Conservation (phyloP, 495 filamentous ascomycete genomes). For the Parathielavia hyrcaniae region DNA sequence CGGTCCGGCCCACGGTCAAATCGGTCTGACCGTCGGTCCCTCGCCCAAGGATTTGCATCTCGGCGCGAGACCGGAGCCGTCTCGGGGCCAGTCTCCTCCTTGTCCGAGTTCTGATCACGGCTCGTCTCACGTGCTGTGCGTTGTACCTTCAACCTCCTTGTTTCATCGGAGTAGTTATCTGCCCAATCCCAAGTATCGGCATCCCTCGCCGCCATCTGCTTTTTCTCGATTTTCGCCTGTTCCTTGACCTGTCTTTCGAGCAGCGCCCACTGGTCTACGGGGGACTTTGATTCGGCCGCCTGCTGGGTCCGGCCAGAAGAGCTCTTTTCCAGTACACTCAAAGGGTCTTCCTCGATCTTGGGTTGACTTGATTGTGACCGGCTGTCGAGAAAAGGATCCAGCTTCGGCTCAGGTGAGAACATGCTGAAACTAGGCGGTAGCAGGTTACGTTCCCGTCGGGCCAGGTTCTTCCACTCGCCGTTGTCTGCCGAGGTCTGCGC, state of each 20-base stretch:
- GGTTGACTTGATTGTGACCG: not conserved
- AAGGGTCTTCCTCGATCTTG: not conserved
- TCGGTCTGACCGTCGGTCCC: not conserved
- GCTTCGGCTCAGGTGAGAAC: not conserved
- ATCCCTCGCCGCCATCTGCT: not conserved
- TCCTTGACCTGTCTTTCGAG: not conserved
- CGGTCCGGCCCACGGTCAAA: not conserved
- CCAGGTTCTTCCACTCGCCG: constrained; percentile 11
- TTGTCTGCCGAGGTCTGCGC: not conserved
- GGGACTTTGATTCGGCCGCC: not conserved
- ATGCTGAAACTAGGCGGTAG: not conserved
- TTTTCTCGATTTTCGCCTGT: not conserved
- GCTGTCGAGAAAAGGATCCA: not conserved
- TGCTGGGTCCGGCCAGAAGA: not conserved
- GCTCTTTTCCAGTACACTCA: not conserved
- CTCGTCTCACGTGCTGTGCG: not conserved
- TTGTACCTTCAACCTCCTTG: not conserved
- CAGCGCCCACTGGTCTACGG: not conserved
- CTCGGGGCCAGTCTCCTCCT: not conserved
- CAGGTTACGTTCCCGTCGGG: constrained; percentile 1
- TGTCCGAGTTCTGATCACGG: not conserved
- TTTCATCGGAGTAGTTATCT: constrained; percentile 4
- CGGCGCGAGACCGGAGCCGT: not conserved
- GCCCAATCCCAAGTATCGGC: constrained; percentile 15
- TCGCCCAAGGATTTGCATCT: not conserved